Evolutionary conservation across 768 basidiomycete genomes (phyloP).

Genomic region (Clavulina sp.): DNA sequence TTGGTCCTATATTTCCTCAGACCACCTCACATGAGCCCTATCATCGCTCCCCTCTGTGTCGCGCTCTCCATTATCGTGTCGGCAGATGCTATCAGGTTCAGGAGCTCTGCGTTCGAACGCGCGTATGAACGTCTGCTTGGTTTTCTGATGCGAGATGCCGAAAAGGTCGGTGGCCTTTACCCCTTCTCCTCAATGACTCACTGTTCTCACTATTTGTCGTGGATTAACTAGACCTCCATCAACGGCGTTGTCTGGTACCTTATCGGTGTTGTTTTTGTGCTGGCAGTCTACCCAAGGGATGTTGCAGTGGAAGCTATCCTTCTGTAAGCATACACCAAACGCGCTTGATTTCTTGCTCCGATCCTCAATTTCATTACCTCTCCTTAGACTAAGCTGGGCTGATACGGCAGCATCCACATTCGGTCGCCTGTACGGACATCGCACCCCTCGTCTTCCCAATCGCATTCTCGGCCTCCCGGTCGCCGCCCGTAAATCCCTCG

Average conservation of each 20-base stretch:
- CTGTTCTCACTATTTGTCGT: not conserved
- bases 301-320: slow-evolving; percentile 79
- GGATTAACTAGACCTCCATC: slow-evolving; percentile 34
- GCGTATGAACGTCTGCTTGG: slow-evolving; percentile 57
- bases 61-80: slow-evolving; percentile 51
- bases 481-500: slow-evolving; percentile 67
- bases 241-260: slow-evolving; percentile 92
- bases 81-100: slow-evolving; percentile 60
- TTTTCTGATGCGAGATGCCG: slow-evolving; percentile 78
- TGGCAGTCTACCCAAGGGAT: slow-evolving; percentile 64
- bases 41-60: slow-evolving; percentile 45
- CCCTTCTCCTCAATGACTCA: not conserved
- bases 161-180: slow-evolving; percentile 34
- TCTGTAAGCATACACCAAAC: slow-evolving; percentile 39
- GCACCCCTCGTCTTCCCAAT: slow-evolving; percentile 43
- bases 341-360: not conserved
- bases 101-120: slow-evolving; percentile 42
- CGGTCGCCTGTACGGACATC: slow-evolving; percentile 66
- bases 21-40: slow-evolving; percentile 29
- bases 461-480: slow-evolving; percentile 35
- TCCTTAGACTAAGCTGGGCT: slow-evolving; percentile 74
- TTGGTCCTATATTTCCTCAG: slow-evolving; percentile 37
- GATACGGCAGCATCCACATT: slow-evolving; percentile 88
- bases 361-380: slow-evolving; percentile 3
- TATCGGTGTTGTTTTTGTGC: slow-evolving; percentile 62